phyloP scores from a whole-genome alignment of 306 rosid species.

The Trifolium fragiferum region DNA sequence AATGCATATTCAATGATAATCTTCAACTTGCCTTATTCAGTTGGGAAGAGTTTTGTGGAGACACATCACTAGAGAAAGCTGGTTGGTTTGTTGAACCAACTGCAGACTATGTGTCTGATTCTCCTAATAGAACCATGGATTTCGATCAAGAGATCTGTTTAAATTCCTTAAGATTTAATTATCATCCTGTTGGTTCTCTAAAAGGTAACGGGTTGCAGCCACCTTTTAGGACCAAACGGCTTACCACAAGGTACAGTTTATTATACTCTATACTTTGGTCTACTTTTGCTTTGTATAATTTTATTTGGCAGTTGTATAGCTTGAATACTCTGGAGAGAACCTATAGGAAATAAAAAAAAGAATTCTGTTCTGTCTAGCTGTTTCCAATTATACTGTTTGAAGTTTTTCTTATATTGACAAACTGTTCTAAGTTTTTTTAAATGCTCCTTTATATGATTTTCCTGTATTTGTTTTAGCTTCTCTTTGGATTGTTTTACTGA shows the following conservation, averaged over 20 bases:
- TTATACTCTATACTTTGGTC: slow-evolving; percentile 14
- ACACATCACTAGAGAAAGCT: slow-evolving; percentile 72
- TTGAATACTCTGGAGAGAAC: slow-evolving; percentile 6
- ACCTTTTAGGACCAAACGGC: slow-evolving; percentile 55
- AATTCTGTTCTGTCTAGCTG: neutral
- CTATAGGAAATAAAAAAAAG: neutral
- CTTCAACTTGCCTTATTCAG: slow-evolving; percentile 56
- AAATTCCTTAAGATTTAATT: slow-evolving; percentile 48
- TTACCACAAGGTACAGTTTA: slow-evolving; percentile 50
- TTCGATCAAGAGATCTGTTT: slow-evolving; percentile 51
- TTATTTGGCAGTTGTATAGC: slow-evolving; percentile 6
- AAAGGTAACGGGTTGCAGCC: slow-evolving; percentile 52
- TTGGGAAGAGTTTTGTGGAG: slow-evolving; percentile 86
- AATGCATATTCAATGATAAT: slow-evolving; percentile 27
- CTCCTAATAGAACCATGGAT: slow-evolving; percentile 41
- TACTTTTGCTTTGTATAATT: slow-evolving; percentile 2
- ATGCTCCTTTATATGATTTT: slow-evolving; percentile 13
- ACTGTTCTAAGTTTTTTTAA: too few relatives aligned
- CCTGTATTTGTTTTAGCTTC: slow-evolving; percentile 7
- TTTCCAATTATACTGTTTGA: slow-evolving; percentile 9
- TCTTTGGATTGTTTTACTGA: neutral
- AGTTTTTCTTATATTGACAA: too few relatives aligned
- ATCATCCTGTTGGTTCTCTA: slow-evolving; percentile 40
- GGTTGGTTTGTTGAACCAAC: slow-evolving; percentile 59
- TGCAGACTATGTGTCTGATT: slow-evolving; percentile 36